Conservation (phyloP, 352 stramenopile species). For the Phytophthora megakarya region DNA sequence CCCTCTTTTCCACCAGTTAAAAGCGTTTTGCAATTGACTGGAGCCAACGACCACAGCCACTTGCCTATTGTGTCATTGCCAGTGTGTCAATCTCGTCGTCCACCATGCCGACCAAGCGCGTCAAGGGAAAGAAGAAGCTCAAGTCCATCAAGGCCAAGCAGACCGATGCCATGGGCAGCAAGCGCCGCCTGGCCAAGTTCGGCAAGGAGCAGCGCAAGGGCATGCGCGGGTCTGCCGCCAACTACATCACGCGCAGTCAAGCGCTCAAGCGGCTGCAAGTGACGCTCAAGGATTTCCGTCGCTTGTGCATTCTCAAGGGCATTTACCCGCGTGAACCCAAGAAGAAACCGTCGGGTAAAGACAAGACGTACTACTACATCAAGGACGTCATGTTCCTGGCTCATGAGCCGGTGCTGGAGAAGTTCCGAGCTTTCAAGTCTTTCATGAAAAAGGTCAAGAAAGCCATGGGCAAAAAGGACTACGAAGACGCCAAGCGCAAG, state of each 20-base stretch:
- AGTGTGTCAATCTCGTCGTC: background rate
- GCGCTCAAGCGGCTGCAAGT: slow-evolving; percentile 96
- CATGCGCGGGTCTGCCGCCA: slow-evolving; percentile 82
- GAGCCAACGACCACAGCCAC: slow-evolving; percentile 28
- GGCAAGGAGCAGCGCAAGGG: slow-evolving; percentile 88
- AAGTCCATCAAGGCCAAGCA: slow-evolving; percentile 91
- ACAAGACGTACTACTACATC: slow-evolving; percentile 99
- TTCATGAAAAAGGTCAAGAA: slow-evolving; percentile 99
- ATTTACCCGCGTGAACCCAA: slow-evolving; percentile 98
- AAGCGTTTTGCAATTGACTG: slow-evolving; percentile 1
- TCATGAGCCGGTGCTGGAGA: slow-evolving; percentile 98
- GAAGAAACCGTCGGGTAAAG: slow-evolving; percentile 94
- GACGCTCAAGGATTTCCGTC: slow-evolving; percentile 98
- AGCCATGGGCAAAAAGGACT: slow-evolving; percentile 86
- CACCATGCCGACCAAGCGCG: slow-evolving; percentile 85
- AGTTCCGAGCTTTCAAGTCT: slow-evolving; percentile 97
- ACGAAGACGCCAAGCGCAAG: slow-evolving; percentile 77
- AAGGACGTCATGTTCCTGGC: slow-evolving; percentile 98
- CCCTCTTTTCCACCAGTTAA: slow-evolving; percentile 31
- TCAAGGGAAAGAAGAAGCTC: slow-evolving; percentile 91
- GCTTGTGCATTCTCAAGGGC: slow-evolving; percentile 99
- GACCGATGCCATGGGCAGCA: slow-evolving; percentile 84
- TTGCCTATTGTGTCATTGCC: background rate
- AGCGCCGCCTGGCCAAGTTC: slow-evolving; percentile 80
- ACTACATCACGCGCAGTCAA: slow-evolving; percentile 96